These are phyloP conservation scores for Aspergillus ustus DNA, from an alignment of 2,329 filamentous ascomycete genomes.

Conservation along the genomic window DNA sequence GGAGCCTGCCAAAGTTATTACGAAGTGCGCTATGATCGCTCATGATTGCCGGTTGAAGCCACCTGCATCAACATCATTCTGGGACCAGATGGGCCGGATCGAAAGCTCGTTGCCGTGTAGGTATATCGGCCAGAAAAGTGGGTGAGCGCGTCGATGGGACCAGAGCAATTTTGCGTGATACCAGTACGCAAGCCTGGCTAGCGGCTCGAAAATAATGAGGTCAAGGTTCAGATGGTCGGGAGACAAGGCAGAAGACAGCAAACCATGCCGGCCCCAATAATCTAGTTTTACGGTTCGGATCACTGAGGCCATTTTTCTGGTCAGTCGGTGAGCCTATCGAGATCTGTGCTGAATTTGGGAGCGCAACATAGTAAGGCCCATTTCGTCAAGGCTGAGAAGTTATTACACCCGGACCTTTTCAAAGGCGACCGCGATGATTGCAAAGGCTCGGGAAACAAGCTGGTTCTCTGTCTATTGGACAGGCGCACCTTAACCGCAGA, in stretches of 20 bases:
- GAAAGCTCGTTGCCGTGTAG: constrained; percentile 6
- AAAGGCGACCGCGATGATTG: neutral
- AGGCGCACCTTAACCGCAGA: neutral
- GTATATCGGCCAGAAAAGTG: neutral
- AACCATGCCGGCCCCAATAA: constrained; percentile 1
- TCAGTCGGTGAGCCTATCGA: neutral
- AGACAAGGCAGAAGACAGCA: neutral
- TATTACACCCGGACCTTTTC: neutral
- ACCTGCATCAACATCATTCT: constrained; percentile 23
- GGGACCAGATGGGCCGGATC: constrained; percentile 13
- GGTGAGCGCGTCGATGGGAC: neutral
- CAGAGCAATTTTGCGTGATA: neutral
- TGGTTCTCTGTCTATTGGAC: neutral
- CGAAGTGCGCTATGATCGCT: constrained; percentile 13
- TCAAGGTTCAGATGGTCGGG: constrained; percentile 8
- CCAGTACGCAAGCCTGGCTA: neutral
- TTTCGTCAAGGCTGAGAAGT: neutral
- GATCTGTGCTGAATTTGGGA: neutral
- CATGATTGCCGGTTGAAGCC: constrained; percentile 12
- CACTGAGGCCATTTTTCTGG: neutral
- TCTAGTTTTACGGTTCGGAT: neutral
- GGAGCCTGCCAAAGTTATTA: constrained; percentile 12
- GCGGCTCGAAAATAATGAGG: neutral
- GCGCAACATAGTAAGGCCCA: neutral
- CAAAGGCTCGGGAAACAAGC: neutral